These are phyloP conservation scores for Pseudonectria buxi DNA, from an alignment of 2,329 filamentous ascomycete genomes.

Conservation along the genomic window DNA sequence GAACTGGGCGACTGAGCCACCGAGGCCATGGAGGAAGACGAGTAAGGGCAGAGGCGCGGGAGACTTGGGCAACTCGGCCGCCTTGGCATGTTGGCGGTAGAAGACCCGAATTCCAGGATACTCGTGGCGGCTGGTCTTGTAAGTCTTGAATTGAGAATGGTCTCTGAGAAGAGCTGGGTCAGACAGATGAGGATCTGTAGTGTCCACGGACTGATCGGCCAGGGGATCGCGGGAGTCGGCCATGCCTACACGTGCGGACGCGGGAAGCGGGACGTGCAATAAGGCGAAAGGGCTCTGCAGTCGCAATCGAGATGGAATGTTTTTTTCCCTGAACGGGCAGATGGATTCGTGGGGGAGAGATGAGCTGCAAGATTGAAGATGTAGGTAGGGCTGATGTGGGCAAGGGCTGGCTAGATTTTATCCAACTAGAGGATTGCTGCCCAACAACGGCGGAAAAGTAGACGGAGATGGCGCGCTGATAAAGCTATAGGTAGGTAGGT, in stretches of 20 bases:
- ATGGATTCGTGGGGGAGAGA: too few relatives aligned
- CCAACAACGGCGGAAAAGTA: too few relatives aligned
- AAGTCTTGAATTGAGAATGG: slow-evolving; percentile 64
- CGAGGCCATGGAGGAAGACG: slow-evolving; percentile 87
- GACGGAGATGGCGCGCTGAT: too few relatives aligned
- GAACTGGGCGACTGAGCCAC: slow-evolving; percentile 89
- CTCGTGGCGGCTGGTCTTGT: slow-evolving; percentile 61
- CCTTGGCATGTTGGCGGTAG: slow-evolving; percentile 73
- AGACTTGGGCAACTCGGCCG: slow-evolving; percentile 67
- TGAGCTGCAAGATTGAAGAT: too few relatives aligned
- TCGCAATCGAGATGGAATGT: slow-evolving; percentile 1
- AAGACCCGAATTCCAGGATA: slow-evolving; percentile 79
- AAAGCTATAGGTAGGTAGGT: too few relatives aligned
- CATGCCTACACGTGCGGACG: slow-evolving; percentile 14
- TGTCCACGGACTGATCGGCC: slow-evolving; percentile 16
- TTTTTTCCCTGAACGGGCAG: too few relatives aligned
- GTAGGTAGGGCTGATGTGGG: too few relatives aligned
- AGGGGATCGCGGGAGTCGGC: slow-evolving; percentile 12
- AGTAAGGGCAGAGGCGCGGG: slow-evolving; percentile 73
- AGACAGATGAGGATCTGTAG: slow-evolving; percentile 40
- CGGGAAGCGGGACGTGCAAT: slow-evolving; percentile 4
- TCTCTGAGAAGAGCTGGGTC: slow-evolving; percentile 78
- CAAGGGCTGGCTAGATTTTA: too few relatives aligned
- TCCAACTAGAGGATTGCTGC: too few relatives aligned
- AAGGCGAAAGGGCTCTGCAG: slow-evolving; percentile 1